A percentile compares a stretch with the other conserved stretches of the same genome.
Conservation (phyloP, 1,284 basidiomycete species). For the Mycosarcoma maydis region DNA sequence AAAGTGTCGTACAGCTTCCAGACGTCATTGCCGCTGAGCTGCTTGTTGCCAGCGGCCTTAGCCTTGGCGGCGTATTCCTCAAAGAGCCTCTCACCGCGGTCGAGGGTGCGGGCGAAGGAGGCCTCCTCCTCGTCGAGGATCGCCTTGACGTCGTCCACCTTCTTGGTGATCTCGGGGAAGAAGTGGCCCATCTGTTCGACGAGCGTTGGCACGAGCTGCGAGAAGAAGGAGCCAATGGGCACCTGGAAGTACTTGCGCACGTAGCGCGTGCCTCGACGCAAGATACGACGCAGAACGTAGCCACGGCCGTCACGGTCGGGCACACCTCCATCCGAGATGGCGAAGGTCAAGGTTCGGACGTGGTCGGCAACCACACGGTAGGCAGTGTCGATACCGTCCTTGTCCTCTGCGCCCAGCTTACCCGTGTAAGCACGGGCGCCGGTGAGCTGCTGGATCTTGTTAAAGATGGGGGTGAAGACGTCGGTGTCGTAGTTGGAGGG, state of each 20-base stretch:
- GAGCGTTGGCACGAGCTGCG: slow-evolving; percentile 86
- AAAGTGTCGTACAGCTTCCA: slow-evolving; percentile 99
- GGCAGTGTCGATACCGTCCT: slow-evolving; percentile 93
- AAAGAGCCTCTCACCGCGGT: slow-evolving; percentile 95
- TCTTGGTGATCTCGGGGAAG: slow-evolving; percentile 93
- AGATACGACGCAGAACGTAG: slow-evolving; percentile 90
- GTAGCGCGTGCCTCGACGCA: slow-evolving; percentile 90
- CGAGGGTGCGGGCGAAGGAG: slow-evolving; percentile 93
- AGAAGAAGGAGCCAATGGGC: slow-evolving; percentile 94
- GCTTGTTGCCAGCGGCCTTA: slow-evolving; percentile 74
- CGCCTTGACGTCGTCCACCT: slow-evolving; percentile 86
- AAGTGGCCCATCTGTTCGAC: slow-evolving; percentile 86
- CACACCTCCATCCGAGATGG: slow-evolving; percentile 93
- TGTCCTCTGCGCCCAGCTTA: slow-evolving; percentile 90
- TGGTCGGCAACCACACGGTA: slow-evolving; percentile 98
- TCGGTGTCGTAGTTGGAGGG: slow-evolving; percentile 98
- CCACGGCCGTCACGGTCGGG: slow-evolving; percentile 96
- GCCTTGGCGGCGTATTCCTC: slow-evolving; percentile 85
- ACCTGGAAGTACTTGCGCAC: slow-evolving; percentile 95
- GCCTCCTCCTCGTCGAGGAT: slow-evolving; percentile 97
- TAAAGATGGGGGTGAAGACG: slow-evolving; percentile 89
- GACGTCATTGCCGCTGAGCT: slow-evolving; percentile 88
- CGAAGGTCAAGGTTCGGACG: slow-evolving; percentile 92
- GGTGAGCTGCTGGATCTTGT: slow-evolving; percentile 86
- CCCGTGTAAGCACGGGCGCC: slow-evolving; percentile 87